Percentiles rank a stretch among this genome's conserved stretches.
Evolutionary conservation across 306 rosid species (phyloP).

Genomic region (Nissolia schottii): DNA sequence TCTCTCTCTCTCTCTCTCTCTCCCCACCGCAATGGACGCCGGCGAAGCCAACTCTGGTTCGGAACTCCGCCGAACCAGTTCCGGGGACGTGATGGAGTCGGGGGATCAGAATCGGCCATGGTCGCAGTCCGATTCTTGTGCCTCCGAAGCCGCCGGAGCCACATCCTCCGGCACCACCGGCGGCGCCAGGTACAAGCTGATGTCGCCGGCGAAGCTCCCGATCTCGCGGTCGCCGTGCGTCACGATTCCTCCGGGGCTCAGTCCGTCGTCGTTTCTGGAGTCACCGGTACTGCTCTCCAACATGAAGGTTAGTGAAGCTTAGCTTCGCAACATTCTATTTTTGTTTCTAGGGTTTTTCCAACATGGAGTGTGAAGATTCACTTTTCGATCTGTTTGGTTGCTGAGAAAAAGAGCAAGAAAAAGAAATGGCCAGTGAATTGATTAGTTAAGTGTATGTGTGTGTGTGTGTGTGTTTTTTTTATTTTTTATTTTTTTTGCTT

Average conservation of each 20-base stretch:
- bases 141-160: background rate
- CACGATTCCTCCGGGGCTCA: constrained; percentile 83
- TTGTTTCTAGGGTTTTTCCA: constrained; percentile 7
- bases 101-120: constrained; percentile 37
- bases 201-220: constrained; percentile 98
- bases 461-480: no score
- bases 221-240: constrained; percentile 84
- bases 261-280: constrained; percentile 87
- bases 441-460: background rate
- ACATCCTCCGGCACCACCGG: background rate
- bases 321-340: background rate
- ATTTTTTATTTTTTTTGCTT: background rate
- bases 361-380: background rate
- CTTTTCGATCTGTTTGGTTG: constrained; percentile 28
- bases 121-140: background rate
- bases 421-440: constrained; percentile 1
- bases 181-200: constrained; percentile 80
- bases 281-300: constrained; percentile 88
- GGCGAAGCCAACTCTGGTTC: background rate
- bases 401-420: background rate
- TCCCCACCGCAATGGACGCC: constrained; percentile 38
- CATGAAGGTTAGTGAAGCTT: constrained; percentile 64
- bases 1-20: background rate
- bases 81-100: background rate
- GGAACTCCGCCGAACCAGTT: constrained; percentile 24